Percentiles rank a stretch among this genome's conserved stretches.
These are phyloP conservation scores for Kodamaea lidongshanica DNA, from an alignment of 805 yeast genomes.

Conservation along the genomic window DNA sequence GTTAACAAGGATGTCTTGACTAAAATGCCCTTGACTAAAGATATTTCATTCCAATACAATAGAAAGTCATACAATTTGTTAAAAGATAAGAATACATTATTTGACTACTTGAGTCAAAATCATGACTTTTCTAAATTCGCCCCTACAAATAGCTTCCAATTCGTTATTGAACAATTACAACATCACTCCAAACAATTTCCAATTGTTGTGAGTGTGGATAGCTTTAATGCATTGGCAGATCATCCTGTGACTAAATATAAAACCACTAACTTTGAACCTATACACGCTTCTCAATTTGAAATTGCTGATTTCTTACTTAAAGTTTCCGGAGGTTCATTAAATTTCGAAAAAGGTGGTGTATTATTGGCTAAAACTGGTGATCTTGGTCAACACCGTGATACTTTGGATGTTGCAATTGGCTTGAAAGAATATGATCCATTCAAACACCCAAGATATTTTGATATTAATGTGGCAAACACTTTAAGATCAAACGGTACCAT, in stretches of 20 bases:
- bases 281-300: slow-evolving; percentile 60
- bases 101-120: slow-evolving; percentile 18
- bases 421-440: slow-evolving; percentile 51
- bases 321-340: slow-evolving; percentile 45
- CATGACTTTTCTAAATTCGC: slow-evolving; percentile 35
- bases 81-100: slow-evolving; percentile 25
- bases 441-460: slow-evolving; percentile 43
- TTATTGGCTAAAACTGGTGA: slow-evolving; percentile 55
- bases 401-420: slow-evolving; percentile 57
- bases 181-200: slow-evolving; percentile 46
- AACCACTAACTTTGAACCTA: slow-evolving; percentile 46
- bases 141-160: slow-evolving; percentile 44
- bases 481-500: slow-evolving; percentile 36
- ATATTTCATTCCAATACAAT: slow-evolving; percentile 27
- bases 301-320: slow-evolving; percentile 52
- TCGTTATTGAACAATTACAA: slow-evolving; percentile 49
- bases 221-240: slow-evolving; percentile 58
- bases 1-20: slow-evolving; percentile 31
- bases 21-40: slow-evolving; percentile 30
- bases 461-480: slow-evolving; percentile 46
- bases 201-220: slow-evolving; percentile 66
- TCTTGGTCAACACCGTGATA: slow-evolving; percentile 37
- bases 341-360: slow-evolving; percentile 58
- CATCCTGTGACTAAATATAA: slow-evolving; percentile 54
- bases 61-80: slow-evolving; percentile 28